These are phyloP conservation scores for Tylopilus balloui DNA, from an alignment of 768 basidiomycete genomes.

Conservation along the genomic window DNA sequence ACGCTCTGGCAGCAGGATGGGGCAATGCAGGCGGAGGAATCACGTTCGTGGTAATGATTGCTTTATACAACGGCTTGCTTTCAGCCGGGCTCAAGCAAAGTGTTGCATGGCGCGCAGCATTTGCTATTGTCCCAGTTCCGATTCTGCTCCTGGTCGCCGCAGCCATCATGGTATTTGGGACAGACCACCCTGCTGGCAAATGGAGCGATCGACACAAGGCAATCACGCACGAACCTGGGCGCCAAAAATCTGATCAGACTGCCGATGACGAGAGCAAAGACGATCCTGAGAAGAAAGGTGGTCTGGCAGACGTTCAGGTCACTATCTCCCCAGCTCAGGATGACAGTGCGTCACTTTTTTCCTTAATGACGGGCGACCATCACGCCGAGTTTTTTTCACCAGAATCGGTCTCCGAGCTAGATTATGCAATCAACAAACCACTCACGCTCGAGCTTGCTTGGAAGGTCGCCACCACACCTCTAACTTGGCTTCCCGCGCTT, in stretches of 20 bases:
- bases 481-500: conserved; percentile 6
- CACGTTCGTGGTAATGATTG: conserved; percentile 8
- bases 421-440: conserved; percentile 1
- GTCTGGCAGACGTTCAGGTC: conserved; percentile 17
- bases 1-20: conserved; percentile 1
- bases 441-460: not conserved
- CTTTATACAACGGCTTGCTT: conserved; percentile 38
- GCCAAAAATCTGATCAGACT: not conserved
- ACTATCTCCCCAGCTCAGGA: not conserved
- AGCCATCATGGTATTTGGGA: conserved; percentile 2
- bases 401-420: conserved; percentile 16
- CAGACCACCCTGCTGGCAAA: conserved; percentile 8
- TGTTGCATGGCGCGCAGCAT: conserved; percentile 51
- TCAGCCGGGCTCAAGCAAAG: conserved; percentile 36
- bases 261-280: conserved; percentile 21
- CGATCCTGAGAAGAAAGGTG: conserved; percentile 27
- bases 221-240: not conserved
- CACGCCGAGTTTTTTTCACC: not conserved
- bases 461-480: not conserved
- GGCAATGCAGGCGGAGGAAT: conserved; percentile 6
- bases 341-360: not conserved
- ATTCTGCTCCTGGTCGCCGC: conserved; percentile 42
- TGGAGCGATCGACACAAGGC: conserved; percentile 12
- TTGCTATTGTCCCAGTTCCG: conserved; percentile 54
- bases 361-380: not conserved